Base-by-base conservation (phyloP, 108 stramenopile species). In the Discostella stelligeroides region DNA sequence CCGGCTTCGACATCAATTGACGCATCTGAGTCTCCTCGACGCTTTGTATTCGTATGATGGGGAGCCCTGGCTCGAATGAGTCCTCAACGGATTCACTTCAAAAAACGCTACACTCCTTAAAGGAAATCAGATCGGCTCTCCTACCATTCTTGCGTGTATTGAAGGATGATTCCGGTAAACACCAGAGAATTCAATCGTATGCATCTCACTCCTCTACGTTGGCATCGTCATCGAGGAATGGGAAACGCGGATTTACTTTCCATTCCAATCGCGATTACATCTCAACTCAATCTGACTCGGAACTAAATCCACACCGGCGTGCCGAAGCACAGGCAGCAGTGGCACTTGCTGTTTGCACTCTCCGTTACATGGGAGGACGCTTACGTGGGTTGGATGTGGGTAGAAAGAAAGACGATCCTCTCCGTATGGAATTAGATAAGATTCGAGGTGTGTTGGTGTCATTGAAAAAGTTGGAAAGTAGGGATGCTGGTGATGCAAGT, bases 341-440 rank as follows among this genome's bases (percentile, higher is more conserved):
- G 27, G 86, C 90, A 0, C 56, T 94, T 13, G 83, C 92, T 7
- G 49, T 94, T 0, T 88, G 92, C n/a, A 94, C 89, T 34, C 46
- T 94, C 50, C 73, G 90, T 42, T 90, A 88, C 61, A 91, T 94
- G 92, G 86, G 85, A 0, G 85, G 76, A 18, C 67, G 92, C 28
- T 60, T 94, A 42, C 72, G 80, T 3, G 92, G 90, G 12, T 58
- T 82, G 13, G 87, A 89, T 54, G 55, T 66, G 59, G 88, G 89
- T 29, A 63, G 82, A 6, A 77, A 82, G 43, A 69, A 72, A 61
- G 84, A 86, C 46, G 90, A 91, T 65, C 84, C 88, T 2, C 65
- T 94, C 2, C 80, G 92, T 11, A 50, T 63, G 60, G 90, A 94
- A 54, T 55, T 94, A 48, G 86, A 94, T 55, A 73, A 86, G 10